Conservation (phyloP, 2,329 filamentous ascomycete species). For the Fusarium avenaceum region DNA sequence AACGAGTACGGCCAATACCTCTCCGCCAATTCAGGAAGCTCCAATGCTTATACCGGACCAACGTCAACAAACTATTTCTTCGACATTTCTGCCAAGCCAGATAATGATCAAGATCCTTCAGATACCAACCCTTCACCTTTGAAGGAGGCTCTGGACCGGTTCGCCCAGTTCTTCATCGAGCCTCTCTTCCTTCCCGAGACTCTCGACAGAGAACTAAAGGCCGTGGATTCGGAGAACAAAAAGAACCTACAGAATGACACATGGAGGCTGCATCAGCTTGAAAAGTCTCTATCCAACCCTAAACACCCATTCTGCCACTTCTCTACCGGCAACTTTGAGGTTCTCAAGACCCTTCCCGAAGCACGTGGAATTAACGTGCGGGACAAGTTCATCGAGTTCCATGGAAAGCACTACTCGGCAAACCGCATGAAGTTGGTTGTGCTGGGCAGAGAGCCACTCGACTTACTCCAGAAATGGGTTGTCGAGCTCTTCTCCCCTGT, state of each 20-base stretch:
- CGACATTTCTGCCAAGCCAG: slow-evolving; percentile 86
- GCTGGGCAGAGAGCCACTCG: slow-evolving; percentile 83
- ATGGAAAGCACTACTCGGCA: slow-evolving; percentile 89
- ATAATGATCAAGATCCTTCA: slow-evolving; percentile 69
- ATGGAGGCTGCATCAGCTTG: slow-evolving; percentile 89
- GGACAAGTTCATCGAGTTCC: slow-evolving; percentile 93
- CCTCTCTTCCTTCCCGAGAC: slow-evolving; percentile 89
- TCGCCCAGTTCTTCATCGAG: slow-evolving; percentile 93
- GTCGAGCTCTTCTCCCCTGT: slow-evolving; percentile 85
- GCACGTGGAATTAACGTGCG: slow-evolving; percentile 85
- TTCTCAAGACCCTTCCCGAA: slow-evolving; percentile 85
- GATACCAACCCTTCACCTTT: slow-evolving; percentile 72
- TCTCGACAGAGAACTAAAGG: slow-evolving; percentile 86
- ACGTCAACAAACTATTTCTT: slow-evolving; percentile 99
- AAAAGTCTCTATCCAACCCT: slow-evolving; percentile 88
- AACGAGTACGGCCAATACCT: slow-evolving; percentile 97
- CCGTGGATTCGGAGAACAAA: slow-evolving; percentile 96
- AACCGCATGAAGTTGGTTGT: slow-evolving; percentile 95
- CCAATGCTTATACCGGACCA: slow-evolving; percentile 93
- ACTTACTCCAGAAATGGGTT: slow-evolving; percentile 87
- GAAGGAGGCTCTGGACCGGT: slow-evolving; percentile 87
- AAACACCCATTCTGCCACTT: slow-evolving; percentile 92
- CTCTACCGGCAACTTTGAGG: slow-evolving; percentile 89
- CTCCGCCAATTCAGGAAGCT: slow-evolving; percentile 88
- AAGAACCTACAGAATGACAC: slow-evolving; percentile 94